These are phyloP conservation scores for Sclerotinia glacialis DNA, from an alignment of 2,329 filamentous ascomycete species.

Conservation along the genomic window DNA sequence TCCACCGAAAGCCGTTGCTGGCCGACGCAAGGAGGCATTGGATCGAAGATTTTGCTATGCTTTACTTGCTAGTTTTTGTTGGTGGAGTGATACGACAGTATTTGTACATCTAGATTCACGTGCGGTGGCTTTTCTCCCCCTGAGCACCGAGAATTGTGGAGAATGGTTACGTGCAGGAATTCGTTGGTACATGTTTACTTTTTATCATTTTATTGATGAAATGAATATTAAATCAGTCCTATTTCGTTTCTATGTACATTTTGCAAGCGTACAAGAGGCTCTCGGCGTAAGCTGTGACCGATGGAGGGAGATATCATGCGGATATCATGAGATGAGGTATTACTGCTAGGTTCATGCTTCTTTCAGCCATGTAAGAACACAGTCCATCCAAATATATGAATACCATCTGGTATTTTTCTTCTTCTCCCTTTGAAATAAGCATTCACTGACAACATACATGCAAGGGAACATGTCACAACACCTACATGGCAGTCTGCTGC, in stretches of 20 bases:
- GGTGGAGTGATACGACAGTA: conserved; percentile 8
- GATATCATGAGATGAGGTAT: conserved; percentile 21
- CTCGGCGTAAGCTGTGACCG: conserved; percentile 7
- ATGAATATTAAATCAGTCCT: background rate
- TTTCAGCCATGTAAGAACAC: background rate
- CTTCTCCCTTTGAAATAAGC: background rate
- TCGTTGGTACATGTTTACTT: background rate
- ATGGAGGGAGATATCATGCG: conserved; percentile 15
- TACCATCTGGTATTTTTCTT: background rate
- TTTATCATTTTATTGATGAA: conserved; percentile 3
- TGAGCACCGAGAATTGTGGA: conserved; percentile 8
- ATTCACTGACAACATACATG: background rate
- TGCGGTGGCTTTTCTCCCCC: conserved; percentile 12
- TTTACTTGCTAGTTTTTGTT: conserved; percentile 7
- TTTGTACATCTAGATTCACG: conserved; percentile 15
- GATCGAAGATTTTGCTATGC: background rate
- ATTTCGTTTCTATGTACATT: background rate
- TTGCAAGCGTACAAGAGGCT: background rate
- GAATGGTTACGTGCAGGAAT: conserved; percentile 7
- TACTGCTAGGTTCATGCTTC: background rate
- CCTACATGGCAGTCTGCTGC: conserved; percentile 8
- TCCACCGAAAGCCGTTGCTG: conserved; percentile 19
- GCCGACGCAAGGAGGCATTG: conserved; percentile 17
- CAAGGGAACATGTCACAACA: conserved; percentile 7
- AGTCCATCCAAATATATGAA: background rate